These are phyloP conservation scores for Suillus hirtellus DNA, from an alignment of 768 basidiomycete genomes.

Conservation along the genomic window DNA sequence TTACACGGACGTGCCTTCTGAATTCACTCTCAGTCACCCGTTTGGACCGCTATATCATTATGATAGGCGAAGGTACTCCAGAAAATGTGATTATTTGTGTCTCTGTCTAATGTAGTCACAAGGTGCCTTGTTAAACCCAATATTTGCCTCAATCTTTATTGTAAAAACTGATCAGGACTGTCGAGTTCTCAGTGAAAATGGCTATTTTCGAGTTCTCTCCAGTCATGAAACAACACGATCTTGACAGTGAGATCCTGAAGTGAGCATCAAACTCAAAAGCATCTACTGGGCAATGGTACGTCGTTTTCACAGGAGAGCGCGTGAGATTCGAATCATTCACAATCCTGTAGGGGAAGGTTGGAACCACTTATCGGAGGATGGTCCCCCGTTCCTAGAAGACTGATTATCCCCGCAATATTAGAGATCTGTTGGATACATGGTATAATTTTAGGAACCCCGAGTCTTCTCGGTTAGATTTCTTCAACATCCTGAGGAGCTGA, in stretches of 20 bases:
- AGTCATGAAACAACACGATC: constrained; percentile 84
- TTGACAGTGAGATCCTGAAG: constrained; percentile 79
- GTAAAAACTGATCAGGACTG: constrained; percentile 96
- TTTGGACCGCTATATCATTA: constrained; percentile 78
- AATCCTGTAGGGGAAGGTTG: constrained; percentile 79
- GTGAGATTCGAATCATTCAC: constrained; percentile 3
- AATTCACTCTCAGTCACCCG: background rate
- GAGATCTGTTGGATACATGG: constrained; percentile 50
- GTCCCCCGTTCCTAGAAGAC: constrained; percentile 92
- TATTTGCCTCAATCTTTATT: constrained; percentile 80
- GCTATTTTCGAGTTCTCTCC: constrained; percentile 89
- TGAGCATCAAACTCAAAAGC: constrained; percentile 86
- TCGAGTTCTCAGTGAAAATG: constrained; percentile 84
- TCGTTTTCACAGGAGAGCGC: constrained; percentile 15
- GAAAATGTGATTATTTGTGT: constrained; percentile 51
- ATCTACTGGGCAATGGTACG: constrained; percentile 95
- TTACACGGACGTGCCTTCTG: background rate
- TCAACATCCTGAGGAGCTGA: constrained; percentile 91
- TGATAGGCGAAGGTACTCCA: constrained; percentile 82
- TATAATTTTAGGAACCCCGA: constrained; percentile 58
- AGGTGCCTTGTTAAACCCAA: constrained; percentile 33
- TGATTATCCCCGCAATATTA: constrained; percentile 85
- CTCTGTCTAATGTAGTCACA: background rate
- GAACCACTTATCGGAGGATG: constrained; percentile 71
- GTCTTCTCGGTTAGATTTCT: constrained; percentile 89